Evolutionary conservation across 805 yeast genomes (phyloP).

Genomic region (Pichia occidentalis): DNA sequence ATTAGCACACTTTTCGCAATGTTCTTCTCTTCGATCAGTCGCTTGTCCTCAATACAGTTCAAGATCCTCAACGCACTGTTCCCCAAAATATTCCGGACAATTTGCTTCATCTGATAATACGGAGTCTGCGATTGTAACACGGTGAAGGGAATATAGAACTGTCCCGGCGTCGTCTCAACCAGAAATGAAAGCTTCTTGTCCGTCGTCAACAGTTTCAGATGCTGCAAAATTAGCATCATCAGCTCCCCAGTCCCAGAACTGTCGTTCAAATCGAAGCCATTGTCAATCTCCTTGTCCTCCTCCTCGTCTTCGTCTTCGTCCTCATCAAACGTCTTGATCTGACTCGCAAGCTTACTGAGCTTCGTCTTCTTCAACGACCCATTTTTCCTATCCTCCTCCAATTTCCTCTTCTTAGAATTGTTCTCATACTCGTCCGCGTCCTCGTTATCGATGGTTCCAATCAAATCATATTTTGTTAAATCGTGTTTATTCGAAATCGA

Average conservation of each 20-base stretch:
- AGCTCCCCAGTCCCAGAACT: constrained; percentile 15
- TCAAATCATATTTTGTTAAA: constrained; percentile 32
- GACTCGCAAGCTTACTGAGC: constrained; percentile 6
- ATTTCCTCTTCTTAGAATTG: constrained; percentile 8
- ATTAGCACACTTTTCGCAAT: constrained; percentile 70
- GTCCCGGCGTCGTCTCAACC: constrained; percentile 47
- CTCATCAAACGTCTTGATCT: constrained; percentile 21
- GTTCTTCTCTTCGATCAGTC: constrained; percentile 77
- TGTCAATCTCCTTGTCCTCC: constrained; percentile 14
- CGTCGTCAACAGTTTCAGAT: constrained; percentile 58
- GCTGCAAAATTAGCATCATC: constrained; percentile 36
- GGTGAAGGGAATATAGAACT: constrained; percentile 57
- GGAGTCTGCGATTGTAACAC: constrained; percentile 41
- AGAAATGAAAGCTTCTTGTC: constrained; percentile 53
- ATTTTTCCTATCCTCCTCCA: constrained; percentile 9
- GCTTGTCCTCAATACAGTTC: constrained; percentile 65
- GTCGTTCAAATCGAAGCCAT: constrained; percentile 9
- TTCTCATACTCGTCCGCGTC: constrained; percentile 9
- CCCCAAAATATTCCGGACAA: constrained; percentile 58
- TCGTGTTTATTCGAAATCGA: constrained; percentile 17
- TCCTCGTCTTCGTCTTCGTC: constrained; percentile 23
- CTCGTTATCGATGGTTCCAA: constrained; percentile 29
- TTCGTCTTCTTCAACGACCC: constrained; percentile 9
- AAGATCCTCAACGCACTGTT: constrained; percentile 63
- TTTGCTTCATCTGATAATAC: constrained; percentile 46